phyloP scores from a whole-genome alignment of 805 yeast genomes.

The Pichia occidentalis region DNA sequence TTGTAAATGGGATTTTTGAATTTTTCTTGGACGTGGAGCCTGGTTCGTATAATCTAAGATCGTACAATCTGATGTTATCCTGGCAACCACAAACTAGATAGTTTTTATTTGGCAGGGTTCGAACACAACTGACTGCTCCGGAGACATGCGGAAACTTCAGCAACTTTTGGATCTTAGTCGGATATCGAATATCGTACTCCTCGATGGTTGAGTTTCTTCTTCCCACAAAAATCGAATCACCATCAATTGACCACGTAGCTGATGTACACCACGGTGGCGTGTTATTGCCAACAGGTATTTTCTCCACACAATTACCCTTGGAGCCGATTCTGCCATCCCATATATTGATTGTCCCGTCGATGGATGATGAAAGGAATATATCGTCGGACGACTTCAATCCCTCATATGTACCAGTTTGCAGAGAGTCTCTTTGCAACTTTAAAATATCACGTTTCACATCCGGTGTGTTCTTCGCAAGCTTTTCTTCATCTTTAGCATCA shows the following conservation, averaged over 20 bases:
- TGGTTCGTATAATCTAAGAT: constrained; percentile 41
- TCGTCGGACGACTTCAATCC: constrained; percentile 31
- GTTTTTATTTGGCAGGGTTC: constrained; percentile 72
- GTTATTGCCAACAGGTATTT: constrained; percentile 44
- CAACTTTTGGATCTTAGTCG: constrained; percentile 42
- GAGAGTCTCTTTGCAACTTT: constrained; percentile 41
- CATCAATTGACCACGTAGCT: constrained; percentile 82
- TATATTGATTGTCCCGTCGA: constrained; percentile 72
- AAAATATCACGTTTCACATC: constrained; percentile 14
- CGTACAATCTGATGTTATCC: constrained; percentile 86
- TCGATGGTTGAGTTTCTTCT: constrained; percentile 86
- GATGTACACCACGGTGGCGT: constrained; percentile 94
- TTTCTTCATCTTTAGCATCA: neutral
- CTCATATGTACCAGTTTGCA: constrained; percentile 22
- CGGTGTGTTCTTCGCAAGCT: constrained; percentile 1
- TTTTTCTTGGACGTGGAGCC: constrained; percentile 15
- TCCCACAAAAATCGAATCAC: constrained; percentile 74
- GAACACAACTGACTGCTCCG: constrained; percentile 82
- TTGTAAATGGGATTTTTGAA: constrained; percentile 67
- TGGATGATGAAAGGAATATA: constrained; percentile 69
- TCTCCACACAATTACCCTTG: constrained; percentile 17
- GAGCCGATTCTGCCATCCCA: constrained; percentile 68
- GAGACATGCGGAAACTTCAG: constrained; percentile 78
- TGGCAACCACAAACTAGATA: constrained; percentile 82
- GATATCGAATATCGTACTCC: constrained; percentile 59